phyloP scores from a whole-genome alignment of 495 filamentous ascomycete species.

The Aspergillus campestris region DNA sequence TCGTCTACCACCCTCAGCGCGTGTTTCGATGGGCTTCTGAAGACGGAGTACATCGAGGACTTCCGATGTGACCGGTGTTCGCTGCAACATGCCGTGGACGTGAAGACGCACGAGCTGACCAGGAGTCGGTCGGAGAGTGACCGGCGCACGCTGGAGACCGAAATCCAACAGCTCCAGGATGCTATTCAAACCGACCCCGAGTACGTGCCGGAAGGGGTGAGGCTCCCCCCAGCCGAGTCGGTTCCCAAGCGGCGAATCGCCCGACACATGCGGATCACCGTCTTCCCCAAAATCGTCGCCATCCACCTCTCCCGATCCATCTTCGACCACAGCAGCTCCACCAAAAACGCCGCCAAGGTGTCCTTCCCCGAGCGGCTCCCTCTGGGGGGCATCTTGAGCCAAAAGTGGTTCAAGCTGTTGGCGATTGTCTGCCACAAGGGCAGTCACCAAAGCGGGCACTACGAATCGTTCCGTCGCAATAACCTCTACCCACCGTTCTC shows the following conservation, averaged over 20 bases:
- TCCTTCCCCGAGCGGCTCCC: constrained; percentile 77
- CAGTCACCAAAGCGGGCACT: constrained; percentile 92
- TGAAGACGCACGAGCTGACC: constrained; percentile 40
- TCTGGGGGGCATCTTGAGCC: constrained; percentile 69
- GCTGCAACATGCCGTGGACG: constrained; percentile 64
- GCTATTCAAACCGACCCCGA: constrained; percentile 76
- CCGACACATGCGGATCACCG: constrained; percentile 73
- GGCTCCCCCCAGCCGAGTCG: constrained; percentile 60
- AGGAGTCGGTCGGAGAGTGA: constrained; percentile 36
- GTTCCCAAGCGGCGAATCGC: constrained; percentile 79
- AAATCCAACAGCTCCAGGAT: constrained; percentile 46
- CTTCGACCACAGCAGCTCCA: constrained; percentile 68
- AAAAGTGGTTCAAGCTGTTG: constrained; percentile 74
- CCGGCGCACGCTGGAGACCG: constrained; percentile 43
- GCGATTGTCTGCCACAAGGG: constrained; percentile 91
- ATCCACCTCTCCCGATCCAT: constrained; percentile 92
- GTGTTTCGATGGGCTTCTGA: constrained; percentile 90
- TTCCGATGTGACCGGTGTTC: constrained; percentile 92
- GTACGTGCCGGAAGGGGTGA: constrained; percentile 56
- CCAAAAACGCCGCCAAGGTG: constrained; percentile 91
- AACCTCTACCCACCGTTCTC: constrained; percentile 66
- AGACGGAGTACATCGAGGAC: constrained; percentile 92
- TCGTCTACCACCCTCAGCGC: constrained; percentile 55
- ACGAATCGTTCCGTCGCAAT: constrained; percentile 94
- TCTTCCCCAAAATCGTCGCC: constrained; percentile 80